Base-by-base conservation (phyloP, 2,329 filamentous ascomycete species). In the Ophiostoma ips region DNA sequence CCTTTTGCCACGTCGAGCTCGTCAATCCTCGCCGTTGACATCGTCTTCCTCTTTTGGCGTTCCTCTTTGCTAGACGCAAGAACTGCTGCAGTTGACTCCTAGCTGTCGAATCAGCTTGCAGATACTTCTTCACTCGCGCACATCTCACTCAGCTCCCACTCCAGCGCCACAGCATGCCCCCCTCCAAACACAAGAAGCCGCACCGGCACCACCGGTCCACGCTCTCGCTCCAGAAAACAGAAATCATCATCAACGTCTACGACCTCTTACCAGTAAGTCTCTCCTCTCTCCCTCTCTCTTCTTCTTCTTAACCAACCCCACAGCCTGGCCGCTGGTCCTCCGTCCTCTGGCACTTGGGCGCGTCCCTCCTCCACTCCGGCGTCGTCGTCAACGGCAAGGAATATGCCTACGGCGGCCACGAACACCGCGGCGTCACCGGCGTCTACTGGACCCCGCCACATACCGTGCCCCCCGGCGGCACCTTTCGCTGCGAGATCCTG, bases 321-420 rank as follows among this genome's bases (percentile, higher is more conserved):
- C 19, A 87, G 77, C 83, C 84, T 37, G 83, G 85, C 46, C 79
- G 79, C 58, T 64, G 92, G 36, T 82, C 85, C n/a, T 80, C 83
- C 0, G 58, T 87, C 12, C 73, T 94, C 30, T 94, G 87, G 87
- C 75, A 79, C 18, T 63, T 90, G 50, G 87, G 87, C 52, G 76
- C 82, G 43, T 85, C 82, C 5, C 77, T 94, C 33, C 75, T 92
- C 5, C 87, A 94, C 63, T 86, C 86, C 0, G 87, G 85, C 48
- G 83, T 94, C 49, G 84, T 88, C 37, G 86, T 92, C 65, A 81
- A 82, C 62, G 78, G 82, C 57, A 77, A 72, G 55, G 87, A 94
- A 69, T 94, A 92, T 62, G 87, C 87, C 19, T 94, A 87, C 60
- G 87, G 87, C 40, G 87, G 87, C 1, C 87, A 94, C 63, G 79